Evolutionary conservation across 2,329 filamentous ascomycete species (phyloP), one percentile per base, ranked within the genome.

Genomic region (Alternaria dauci): DNA sequence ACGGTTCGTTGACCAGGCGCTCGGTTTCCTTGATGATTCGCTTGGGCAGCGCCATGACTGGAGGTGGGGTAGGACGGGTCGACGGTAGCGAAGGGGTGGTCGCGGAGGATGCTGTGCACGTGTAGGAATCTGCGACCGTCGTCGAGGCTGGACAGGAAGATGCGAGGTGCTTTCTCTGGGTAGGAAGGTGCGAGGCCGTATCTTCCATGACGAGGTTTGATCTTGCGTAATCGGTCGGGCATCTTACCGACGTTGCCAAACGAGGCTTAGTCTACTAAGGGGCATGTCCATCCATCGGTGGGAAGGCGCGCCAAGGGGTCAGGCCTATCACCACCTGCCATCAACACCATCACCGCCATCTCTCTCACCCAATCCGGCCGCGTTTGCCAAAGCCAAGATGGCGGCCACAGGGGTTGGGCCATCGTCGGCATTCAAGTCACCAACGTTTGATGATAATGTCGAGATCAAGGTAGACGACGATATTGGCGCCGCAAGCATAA

Each of bases 21-120:
- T 99, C 94, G 20, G 95, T 99, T 87, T 99, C 96, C 83, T 99
- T 99, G 76, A 98, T 87, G 76, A 99, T 99, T 77, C 95, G 87
- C 86, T 99, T 99, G 32, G 95, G 94, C 68, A 99, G 85, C 66
- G 93, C 89, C 92, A 72, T 71, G 25, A 56, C 54, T 34, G 50
- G 55, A 36, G 47, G 52, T 48, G 58, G 59, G 51, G 64, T 52
- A 50, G 28, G 20, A 50, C 52, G 48, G 26, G 54, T 39, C 14
- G 47, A 36, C 25, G 32, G 34, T 12, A 52, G 48, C 43, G 32
- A 52, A 42, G 50, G 44, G 55, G 46, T 12, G 34, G 38, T 52
- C 7, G 28, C 41, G 20, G 39, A 56, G 18, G 20, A 51, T 42
- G n/a, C n/a, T 26, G 42, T 48, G 46, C 12, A 52, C 42, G 57